These are phyloP conservation scores for Penicillium roqueforti DNA, from an alignment of 495 filamentous ascomycete genomes.

Conservation along the genomic window DNA sequence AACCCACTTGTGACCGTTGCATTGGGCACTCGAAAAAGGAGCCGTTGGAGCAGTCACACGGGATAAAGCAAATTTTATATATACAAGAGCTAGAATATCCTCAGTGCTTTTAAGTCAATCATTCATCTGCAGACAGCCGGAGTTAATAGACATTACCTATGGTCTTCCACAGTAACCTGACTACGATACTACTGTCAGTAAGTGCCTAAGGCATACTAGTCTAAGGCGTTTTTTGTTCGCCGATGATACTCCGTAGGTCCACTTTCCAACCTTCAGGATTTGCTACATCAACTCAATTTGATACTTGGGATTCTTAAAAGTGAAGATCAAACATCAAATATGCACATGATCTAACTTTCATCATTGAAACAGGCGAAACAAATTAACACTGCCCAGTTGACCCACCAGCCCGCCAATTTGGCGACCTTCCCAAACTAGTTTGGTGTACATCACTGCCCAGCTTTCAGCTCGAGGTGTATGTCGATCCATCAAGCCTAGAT, in stretches of 20 bases:
- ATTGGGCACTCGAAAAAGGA: neutral
- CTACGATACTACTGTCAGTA: neutral
- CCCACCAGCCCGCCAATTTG: neutral
- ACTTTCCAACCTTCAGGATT: neutral
- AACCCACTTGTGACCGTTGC: neutral
- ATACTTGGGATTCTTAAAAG: neutral
- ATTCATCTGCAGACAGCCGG: conserved; percentile 10
- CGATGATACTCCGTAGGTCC: neutral
- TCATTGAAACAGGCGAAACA: neutral
- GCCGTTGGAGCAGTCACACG: conserved; percentile 12
- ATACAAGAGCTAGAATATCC: neutral
- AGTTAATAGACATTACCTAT: conserved; percentile 14
- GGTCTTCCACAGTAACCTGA: conserved; percentile 6
- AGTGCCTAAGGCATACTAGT: neutral
- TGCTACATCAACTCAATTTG: neutral
- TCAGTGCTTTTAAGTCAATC: neutral
- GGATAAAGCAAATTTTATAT: neutral
- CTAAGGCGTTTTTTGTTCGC: neutral
- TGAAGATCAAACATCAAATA: neutral
- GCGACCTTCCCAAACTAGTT: conserved; percentile 6
- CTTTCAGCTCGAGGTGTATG: conserved; percentile 1
- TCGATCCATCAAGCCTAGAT: conserved; percentile 5
- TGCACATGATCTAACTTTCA: neutral
- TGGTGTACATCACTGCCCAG: neutral
- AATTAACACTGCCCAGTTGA: neutral